Evolutionary conservation across 2,329 filamentous ascomycete genomes (phyloP), one percentile per base, ranked within the genome.

Genomic region (Fusarium aywerte): DNA sequence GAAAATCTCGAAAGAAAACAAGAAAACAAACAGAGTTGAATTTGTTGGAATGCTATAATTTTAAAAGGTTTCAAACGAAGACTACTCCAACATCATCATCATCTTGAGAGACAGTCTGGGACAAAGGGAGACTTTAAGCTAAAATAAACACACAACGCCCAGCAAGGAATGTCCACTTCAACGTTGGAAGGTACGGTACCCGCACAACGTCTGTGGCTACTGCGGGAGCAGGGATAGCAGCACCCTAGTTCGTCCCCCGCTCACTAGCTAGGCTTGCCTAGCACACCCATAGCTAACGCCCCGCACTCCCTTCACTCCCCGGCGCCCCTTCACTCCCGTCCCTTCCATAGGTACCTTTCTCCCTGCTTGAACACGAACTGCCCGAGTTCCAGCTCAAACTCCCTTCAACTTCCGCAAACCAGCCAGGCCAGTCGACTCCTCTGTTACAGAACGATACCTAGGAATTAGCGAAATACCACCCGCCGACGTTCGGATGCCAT

Each of bases 71-170:
- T 42, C 20, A 54, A 58, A 48, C 47, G 33, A 39, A 33, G 54
- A 58, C 7, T 40, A 21, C 48, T 66, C 53, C 53, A 35, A 29
- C 67, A 12, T 33, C 43, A 52, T 44, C 42, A 49, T 38, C 29
- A 39, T 49, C 51, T 39, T 49, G 36, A 44, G 31, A 54, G 58
- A 66, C 51, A 62, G 36, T 51, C 18, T 56, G 61, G 71, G 71
- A 29, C 42, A 58, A 55, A 69, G 68, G 71, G 62, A 60, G 60
- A 69, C 70, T 74, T 74, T 73, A 73, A 73, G 38, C 59, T 27
- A 36, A 36, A 49, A 33, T 47, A 33, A 21, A 36, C 7, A 48
- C 36, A 31, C 45, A 65, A 60, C 54, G 43, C 36, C 38, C 35
- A 55, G 33, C 39, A 36, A 61, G 66, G 71, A 74, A 74, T 73